Base-by-base conservation (phyloP, 2,329 filamentous ascomycete genomes). In the Chrysoporthe puriensis region DNA sequence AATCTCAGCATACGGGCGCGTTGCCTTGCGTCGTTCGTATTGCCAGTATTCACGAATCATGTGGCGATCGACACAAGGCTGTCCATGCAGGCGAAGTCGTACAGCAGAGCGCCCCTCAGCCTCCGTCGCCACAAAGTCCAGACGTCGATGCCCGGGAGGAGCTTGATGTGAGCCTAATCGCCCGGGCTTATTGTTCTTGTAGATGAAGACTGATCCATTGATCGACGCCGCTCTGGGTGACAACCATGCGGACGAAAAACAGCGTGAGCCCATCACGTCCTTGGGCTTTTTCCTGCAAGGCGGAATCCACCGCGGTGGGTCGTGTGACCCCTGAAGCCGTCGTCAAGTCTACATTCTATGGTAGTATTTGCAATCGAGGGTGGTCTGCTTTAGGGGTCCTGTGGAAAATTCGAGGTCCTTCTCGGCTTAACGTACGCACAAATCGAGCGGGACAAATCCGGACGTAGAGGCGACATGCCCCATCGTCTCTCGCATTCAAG, bases 281-380 rank as follows among this genome's bases (percentile, higher is more conserved):
- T 34, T 14, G 26, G 26, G 26, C 2, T 11, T 21, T 58, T 18
- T 42, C n/a, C n/a, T 18, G 26, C 54, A 40, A 16, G 54, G n/a
- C 21, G 59, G 42, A 43, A 32, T 48, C 59, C 59, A 61, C 43
- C 16, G 59, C 14, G 42, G 59, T 21, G 59, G 59, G 59, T 61
- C 42, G 26, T 46, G 42, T 13, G 26, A 44, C n/a, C 21, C 14
- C 43, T 32, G 26, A 21, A 48, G 21, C 42, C 21, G 42, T 16
- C 26, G 21, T 44, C 40, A 5, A 61, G 42, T 21, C 43, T 61
- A 26, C 26, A 26, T n/a, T 43, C 26, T 26, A 26, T 26, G 26
- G 26, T 26, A 26, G 26, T 40, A 40, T 40, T 40, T 40, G 50
- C 50, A 54, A 32, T 32, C 26, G 50, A 54, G 50, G 21, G 26